Evolutionary conservation across 768 basidiomycete species (phyloP).

Genomic region (Tricholoma sp.): DNA sequence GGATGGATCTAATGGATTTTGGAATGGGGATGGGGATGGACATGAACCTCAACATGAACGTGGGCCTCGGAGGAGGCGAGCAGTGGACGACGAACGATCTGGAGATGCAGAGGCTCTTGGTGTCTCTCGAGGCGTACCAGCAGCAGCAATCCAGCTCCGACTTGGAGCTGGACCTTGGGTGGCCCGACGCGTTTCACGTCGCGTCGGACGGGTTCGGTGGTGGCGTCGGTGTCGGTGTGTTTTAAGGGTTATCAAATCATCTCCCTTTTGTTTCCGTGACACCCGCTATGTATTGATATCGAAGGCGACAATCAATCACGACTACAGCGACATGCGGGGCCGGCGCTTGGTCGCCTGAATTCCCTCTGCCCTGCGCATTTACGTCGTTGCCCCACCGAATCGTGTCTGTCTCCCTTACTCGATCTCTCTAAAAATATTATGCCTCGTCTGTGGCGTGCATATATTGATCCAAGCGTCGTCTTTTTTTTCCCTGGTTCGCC

Average conservation of each 20-base stretch:
- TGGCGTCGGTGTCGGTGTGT: slow-evolving; percentile 11
- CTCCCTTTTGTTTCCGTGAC: too few species aligned
- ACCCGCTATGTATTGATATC: background rate
- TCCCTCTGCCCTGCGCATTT: background rate
- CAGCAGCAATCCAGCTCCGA: slow-evolving; percentile 1
- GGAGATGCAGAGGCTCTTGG: slow-evolving; percentile 17
- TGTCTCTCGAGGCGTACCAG: slow-evolving; percentile 6
- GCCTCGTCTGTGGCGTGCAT: too few species aligned
- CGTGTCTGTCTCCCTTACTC: too few species aligned
- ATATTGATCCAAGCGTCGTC: too few species aligned
- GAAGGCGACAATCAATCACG: background rate
- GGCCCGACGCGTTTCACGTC: background rate
- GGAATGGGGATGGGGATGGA: slow-evolving; percentile 12
- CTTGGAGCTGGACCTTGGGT: slow-evolving; percentile 11
- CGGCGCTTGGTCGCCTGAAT: background rate
- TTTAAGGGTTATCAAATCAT: slow-evolving; percentile 1
- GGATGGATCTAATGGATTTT: slow-evolving; percentile 16
- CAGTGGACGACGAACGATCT: slow-evolving; percentile 6
- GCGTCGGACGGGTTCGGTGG: background rate
- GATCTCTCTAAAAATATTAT: too few species aligned
- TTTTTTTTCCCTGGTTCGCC: too few species aligned
- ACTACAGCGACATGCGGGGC: background rate
- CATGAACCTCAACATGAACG: slow-evolving; percentile 3
- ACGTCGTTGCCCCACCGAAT: background rate
- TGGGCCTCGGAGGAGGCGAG: background rate